phyloP scores from a whole-genome alignment of 1,284 basidiomycete genomes.

The Stygiomarasmius scandens region DNA sequence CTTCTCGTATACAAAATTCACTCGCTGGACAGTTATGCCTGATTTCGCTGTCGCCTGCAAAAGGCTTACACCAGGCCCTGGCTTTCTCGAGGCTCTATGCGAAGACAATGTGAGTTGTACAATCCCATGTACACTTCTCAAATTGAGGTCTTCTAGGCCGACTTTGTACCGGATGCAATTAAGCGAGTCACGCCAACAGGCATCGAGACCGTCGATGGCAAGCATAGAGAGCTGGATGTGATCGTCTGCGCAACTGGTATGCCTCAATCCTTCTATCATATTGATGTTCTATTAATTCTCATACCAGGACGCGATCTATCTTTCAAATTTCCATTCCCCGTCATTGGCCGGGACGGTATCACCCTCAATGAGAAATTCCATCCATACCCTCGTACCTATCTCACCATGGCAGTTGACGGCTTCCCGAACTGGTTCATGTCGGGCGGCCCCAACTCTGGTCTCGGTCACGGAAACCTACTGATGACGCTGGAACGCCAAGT shows the following conservation, averaged over 20 bases:
- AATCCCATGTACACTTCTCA: not conserved
- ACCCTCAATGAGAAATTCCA: constrained; percentile 51
- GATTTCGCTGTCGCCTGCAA: constrained; percentile 60
- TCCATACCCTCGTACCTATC: constrained; percentile 58
- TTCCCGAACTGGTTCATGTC: constrained; percentile 66
- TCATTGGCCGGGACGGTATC: constrained; percentile 53
- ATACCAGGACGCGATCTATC: constrained; percentile 54
- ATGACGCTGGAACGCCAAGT: constrained; percentile 57
- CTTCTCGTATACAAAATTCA: not conserved
- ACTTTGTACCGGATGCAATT: constrained; percentile 55
- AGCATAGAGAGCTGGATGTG: constrained; percentile 55
- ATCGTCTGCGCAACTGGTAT: constrained; percentile 61
- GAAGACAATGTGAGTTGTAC: constrained; percentile 51
- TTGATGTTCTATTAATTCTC: not conserved
- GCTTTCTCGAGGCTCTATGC: constrained; percentile 65
- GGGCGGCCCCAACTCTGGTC: constrained; percentile 56
- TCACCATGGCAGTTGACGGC: constrained; percentile 55
- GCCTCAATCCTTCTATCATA: not conserved
- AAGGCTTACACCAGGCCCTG: constrained; percentile 65
- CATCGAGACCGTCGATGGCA: constrained; percentile 57
- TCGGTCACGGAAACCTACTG: constrained; percentile 55
- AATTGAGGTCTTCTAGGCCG: constrained; percentile 39
- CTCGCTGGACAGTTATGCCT: constrained; percentile 48
- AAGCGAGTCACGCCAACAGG: constrained; percentile 53
- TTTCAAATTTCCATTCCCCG: constrained; percentile 51